Evolutionary conservation across 306 rosid genomes (phyloP).

Genomic region (Glycine tomentella): DNA sequence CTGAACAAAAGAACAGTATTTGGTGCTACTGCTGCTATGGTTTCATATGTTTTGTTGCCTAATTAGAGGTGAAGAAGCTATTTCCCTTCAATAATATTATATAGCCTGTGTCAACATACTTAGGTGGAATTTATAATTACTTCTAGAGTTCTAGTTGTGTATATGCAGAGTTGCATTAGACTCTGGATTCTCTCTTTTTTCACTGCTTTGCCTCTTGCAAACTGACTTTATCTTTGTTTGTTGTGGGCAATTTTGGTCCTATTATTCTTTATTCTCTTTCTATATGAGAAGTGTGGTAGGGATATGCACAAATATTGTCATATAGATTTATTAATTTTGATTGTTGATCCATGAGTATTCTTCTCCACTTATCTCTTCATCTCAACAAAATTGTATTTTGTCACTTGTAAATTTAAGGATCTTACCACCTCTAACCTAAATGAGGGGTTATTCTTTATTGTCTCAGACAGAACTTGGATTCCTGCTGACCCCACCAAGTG

Average conservation of each 20-base stretch:
- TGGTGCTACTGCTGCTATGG: not conserved
- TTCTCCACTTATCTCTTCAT: not conserved
- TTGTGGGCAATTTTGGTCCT: conserved; percentile 9
- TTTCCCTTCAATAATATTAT: conserved; percentile 24
- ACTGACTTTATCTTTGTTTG: conserved; percentile 1
- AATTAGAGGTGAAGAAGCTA: conserved; percentile 11
- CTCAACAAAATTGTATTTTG: conserved; percentile 7
- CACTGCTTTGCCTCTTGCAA: conserved; percentile 17
- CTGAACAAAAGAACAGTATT: conserved; percentile 23
- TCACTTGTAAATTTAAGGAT: not conserved
- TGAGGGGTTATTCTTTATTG: conserved; percentile 30
- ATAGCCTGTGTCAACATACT: not conserved
- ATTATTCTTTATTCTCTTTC: not conserved
- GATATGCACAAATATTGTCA: conserved; percentile 6
- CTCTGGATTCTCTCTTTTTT: conserved; percentile 26
- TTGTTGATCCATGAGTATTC: conserved; percentile 13
- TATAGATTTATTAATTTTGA: conserved; percentile 6
- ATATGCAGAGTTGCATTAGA: conserved; percentile 16
- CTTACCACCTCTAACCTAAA: conserved; percentile 32
- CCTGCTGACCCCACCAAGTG: conserved; percentile 82
- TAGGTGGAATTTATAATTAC: conserved; percentile 1
- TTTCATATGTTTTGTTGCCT: not conserved
- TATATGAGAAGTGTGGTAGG: conserved; percentile 13
- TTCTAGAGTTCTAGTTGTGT: not conserved
- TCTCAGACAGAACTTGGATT: conserved; percentile 81